Conservation (phyloP, 768 basidiomycete species). For the Exsudoporus frostii region DNA sequence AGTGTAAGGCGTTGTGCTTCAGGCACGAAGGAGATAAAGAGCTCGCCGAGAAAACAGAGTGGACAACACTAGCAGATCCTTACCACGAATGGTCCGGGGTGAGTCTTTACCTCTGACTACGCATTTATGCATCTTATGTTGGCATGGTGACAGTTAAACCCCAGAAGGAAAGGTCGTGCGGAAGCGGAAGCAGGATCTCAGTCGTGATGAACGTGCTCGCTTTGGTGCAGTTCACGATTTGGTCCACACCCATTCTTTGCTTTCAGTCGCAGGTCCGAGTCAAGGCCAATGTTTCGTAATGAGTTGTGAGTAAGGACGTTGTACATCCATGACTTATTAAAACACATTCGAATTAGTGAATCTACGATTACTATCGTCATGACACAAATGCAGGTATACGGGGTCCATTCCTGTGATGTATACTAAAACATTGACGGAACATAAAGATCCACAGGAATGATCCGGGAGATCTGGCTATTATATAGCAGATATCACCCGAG, state of each 20-base stretch:
- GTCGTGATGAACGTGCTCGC: not conserved
- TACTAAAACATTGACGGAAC: not conserved
- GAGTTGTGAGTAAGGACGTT: not conserved
- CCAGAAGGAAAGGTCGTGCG: not conserved
- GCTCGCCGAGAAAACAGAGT: not conserved
- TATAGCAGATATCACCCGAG: not conserved
- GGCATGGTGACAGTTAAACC: not conserved
- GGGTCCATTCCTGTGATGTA: not conserved
- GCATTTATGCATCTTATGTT: not conserved
- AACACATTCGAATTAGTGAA: not conserved
- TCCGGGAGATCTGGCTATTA: not conserved
- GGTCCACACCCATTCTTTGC: not conserved
- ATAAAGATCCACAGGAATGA: not conserved
- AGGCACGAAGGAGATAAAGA: not conserved
- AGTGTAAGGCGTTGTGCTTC: not conserved
- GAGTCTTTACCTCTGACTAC: not conserved
- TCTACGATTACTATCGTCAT: not conserved
- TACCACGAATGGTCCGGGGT: not conserved
- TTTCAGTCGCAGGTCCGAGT: not conserved
- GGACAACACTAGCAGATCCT: no score
- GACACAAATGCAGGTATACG: not conserved
- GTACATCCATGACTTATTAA: no score
- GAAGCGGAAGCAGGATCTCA: not conserved
- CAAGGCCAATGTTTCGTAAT: not conserved
- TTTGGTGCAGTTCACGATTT: not conserved